Conservation (phyloP, 1,139 yeast species). For the Lodderomyces metapsilosis region DNA sequence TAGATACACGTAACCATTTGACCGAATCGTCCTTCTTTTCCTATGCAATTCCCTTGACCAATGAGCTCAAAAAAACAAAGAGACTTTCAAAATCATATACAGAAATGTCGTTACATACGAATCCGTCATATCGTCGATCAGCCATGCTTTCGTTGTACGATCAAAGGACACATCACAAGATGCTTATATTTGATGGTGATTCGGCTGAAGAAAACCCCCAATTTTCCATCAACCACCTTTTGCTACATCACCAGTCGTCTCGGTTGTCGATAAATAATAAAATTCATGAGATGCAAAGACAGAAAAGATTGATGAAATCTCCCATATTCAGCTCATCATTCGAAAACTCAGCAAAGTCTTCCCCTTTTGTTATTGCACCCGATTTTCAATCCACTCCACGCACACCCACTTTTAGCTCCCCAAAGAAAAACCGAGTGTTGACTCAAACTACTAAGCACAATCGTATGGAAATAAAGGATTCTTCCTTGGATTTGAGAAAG, state of each 20-base stretch:
- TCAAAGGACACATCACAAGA: constrained; percentile 33
- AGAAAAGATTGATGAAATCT: constrained; percentile 13
- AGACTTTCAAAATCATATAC: constrained; percentile 34
- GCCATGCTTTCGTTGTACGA: constrained; percentile 57
- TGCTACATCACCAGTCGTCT: constrained; percentile 43
- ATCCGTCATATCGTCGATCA: constrained; percentile 54
- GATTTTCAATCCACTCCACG: background rate
- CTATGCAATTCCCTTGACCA: constrained; percentile 28
- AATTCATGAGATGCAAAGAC: constrained; percentile 22
- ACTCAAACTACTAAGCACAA: constrained; percentile 25
- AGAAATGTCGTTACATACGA: constrained; percentile 43
- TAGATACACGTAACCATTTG: constrained; percentile 23
- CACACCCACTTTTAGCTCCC: constrained; percentile 9
- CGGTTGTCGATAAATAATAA: constrained; percentile 35
- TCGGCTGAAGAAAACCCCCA: constrained; percentile 38
- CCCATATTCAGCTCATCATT: constrained; percentile 9
- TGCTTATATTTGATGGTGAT: constrained; percentile 31
- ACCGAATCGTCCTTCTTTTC: constrained; percentile 19
- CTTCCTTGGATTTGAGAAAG: constrained; percentile 41
- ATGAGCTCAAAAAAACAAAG: constrained; percentile 20
- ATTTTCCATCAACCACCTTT: constrained; percentile 37
- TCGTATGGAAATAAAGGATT: constrained; percentile 42
- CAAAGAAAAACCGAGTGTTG: constrained; percentile 4
- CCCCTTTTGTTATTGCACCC: constrained; percentile 2
- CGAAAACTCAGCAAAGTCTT: constrained; percentile 5